phyloP scores from a whole-genome alignment of 345 rosid genomes.

The Brassica carinata region DNA sequence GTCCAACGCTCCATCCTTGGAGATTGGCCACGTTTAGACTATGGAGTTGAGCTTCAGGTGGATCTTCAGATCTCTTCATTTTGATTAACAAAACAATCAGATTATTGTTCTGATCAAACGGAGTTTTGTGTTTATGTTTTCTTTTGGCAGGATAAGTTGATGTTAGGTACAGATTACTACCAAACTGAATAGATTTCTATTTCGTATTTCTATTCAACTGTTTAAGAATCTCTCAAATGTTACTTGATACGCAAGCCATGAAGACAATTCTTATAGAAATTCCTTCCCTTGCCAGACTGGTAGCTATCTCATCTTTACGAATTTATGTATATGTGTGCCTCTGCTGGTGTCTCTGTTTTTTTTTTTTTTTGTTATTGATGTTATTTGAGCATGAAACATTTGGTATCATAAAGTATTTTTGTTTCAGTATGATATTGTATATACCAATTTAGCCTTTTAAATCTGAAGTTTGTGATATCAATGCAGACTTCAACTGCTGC shows the following conservation, averaged over 20 bases:
- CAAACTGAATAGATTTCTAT: constrained; percentile 50
- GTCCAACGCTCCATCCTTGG: constrained; percentile 76
- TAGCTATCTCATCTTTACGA: constrained; percentile 32
- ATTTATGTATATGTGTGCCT: constrained; percentile 11
- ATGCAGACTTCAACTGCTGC: constrained; percentile 78
- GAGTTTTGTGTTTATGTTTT: neutral
- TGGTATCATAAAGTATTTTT: neutral
- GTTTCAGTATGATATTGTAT: neutral
- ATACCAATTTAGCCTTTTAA: neutral
- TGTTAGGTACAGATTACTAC: constrained; percentile 87
- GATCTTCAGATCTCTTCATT: neutral
- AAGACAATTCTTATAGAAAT: constrained; percentile 92
- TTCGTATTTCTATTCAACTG: neutral
- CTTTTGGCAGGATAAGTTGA: constrained; percentile 62
- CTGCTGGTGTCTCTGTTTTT: neutral
- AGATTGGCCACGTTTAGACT: constrained; percentile 69
- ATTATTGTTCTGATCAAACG: neutral
- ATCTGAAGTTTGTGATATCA: too few species aligned
- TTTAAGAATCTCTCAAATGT: constrained; percentile 38
- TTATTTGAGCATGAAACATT: neutral
- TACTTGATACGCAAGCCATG: constrained; percentile 93
- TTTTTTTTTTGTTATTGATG: neutral
- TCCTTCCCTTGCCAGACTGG: constrained; percentile 93
- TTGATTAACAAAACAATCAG: neutral
- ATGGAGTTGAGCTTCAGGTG: constrained; percentile 79